Evolutionary conservation across 495 filamentous ascomycete species (phyloP), one percentile per base, ranked within the genome.

Genomic region (Hypoxylon crocopeplum): DNA sequence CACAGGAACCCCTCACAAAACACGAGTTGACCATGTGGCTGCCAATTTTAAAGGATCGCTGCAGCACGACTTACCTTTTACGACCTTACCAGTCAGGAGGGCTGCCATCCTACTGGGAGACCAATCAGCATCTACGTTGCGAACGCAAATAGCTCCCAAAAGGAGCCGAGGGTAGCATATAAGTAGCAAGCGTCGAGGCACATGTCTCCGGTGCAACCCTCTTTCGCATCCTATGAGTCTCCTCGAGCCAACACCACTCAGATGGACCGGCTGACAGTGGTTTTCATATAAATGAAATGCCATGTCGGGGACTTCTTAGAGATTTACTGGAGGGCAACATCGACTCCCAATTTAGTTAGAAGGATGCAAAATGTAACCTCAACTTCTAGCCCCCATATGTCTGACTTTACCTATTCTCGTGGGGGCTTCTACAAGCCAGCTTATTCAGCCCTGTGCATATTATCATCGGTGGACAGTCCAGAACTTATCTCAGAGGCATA

Each of bases 21-120:
- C 22, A 39, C 37, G 17, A 11, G 4, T 34, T 50, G 15, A 29
- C 24, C 50, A 40, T 50, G 50, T 62, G 37, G 50, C 50, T 50
- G 27, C 19, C 19, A 17, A 38, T 33, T 39, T 30, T 45, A 29
- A 25, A 62, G 58, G 50, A 48, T 51, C 32, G n/a, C 17, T 46
- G 38, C 29, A 55, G 37, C 45, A 20, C 37, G 1, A 49, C 49
- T 20, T 56, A 16, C 16, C 19, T 38, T 5, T 21, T 61, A 45
- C 57, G 16, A 49, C 42, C 27, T 27, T 34, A 30, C 27, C 13
- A 7, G 39, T 38, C 16, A 40, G 20, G 33, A 55, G 32, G n/a
- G 12, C 16, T 61, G 5, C 20, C 32, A 20, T 39, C 29, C 30
- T 38, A 4, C 4, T 13, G 2, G 7, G 15, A 19, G 24, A 2